Evolutionary conservation across 192 early-diverging fungal genomes (phyloP), one percentile per base, ranked within the genome.

Genomic region (Umbelopsis ramanniana): DNA sequence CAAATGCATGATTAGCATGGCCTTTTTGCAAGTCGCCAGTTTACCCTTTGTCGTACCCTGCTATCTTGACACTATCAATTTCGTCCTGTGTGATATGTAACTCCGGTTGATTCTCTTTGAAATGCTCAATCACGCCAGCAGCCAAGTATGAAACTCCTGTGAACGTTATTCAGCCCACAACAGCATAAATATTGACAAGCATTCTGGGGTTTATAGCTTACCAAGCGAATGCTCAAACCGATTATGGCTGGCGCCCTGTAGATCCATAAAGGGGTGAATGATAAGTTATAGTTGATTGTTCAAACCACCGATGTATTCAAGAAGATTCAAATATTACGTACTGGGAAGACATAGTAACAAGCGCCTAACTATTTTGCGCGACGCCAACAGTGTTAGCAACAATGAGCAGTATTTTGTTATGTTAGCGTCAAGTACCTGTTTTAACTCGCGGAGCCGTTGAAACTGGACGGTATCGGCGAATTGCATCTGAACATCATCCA

Each of bases 381-480:
- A n/a, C n/a, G n/a, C n/a, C n/a, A 43, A 40, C 29, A 6, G 8
- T n/a, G 38, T 50, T 37, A 37, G 12, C 6, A 19, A 54, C 38
- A 35, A 67, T 43, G 6, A 29, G 40, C 11, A 11, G 38, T 52
- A 35, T 22, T 57, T 23, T 68, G 5, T 48, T 53, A 29, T 24
- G 22, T 47, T 23, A 52, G 3, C 10, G 12, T 38, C 0, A 19
- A 43, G 54, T 78, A 89, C 79, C 78, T 95, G 96, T 77, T 96
- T 98, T 24, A 98, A 77, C 71, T 95, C 88, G 19, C 97, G 90
- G 68, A 98, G 86, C 24, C 97, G 85, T 81, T 99, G 97, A 74
- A 99, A 99, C 84, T 99, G 95, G 11, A 92, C 88, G 17, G 97
- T 99, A 73, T 99, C 97, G n/a, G 96, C 93, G 46, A 91, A 81